phyloP scores from a whole-genome alignment of 2,329 filamentous ascomycete species.

The Periconia sp. region DNA sequence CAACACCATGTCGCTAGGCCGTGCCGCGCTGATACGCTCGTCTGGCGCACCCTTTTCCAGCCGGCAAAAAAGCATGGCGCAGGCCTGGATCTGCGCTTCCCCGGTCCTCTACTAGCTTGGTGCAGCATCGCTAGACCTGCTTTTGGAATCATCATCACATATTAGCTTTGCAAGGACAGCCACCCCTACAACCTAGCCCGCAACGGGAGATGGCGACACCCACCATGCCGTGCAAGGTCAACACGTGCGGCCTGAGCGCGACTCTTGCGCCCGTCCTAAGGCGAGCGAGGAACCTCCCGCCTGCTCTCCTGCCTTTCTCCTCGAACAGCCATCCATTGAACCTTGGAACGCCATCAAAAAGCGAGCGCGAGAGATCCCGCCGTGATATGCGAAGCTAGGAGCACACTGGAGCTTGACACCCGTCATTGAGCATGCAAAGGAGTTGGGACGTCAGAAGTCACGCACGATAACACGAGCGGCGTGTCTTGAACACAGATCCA shows the following conservation, averaged over 20 bases:
- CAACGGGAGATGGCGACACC: conserved; percentile 19
- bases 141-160: neutral
- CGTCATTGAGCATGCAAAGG: conserved; percentile 16
- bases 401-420: neutral
- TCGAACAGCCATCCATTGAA: too few species aligned
- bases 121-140: conserved; percentile 3
- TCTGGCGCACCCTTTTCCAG: too few species aligned
- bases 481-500: conserved; percentile 2
- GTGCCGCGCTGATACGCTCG: too few species aligned
- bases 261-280: too few species aligned
- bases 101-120: neutral
- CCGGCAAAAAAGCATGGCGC: conserved; percentile 7
- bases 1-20: too few species aligned
- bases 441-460: conserved; percentile 5
- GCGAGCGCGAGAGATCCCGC: too few species aligned
- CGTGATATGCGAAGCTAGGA: neutral
- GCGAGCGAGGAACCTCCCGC: too few species aligned
- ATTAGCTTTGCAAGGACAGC: conserved; percentile 1
- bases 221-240: conserved; percentile 14
- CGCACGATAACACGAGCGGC: conserved; percentile 9
- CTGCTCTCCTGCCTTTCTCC: too few species aligned
- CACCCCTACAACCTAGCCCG: conserved; percentile 7
- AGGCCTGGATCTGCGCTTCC: conserved; percentile 1
- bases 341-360: too few species aligned
- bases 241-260: conserved; percentile 11